Base-by-base conservation (phyloP, 2,329 filamentous ascomycete genomes). In the Cryphonectria parasitica region DNA sequence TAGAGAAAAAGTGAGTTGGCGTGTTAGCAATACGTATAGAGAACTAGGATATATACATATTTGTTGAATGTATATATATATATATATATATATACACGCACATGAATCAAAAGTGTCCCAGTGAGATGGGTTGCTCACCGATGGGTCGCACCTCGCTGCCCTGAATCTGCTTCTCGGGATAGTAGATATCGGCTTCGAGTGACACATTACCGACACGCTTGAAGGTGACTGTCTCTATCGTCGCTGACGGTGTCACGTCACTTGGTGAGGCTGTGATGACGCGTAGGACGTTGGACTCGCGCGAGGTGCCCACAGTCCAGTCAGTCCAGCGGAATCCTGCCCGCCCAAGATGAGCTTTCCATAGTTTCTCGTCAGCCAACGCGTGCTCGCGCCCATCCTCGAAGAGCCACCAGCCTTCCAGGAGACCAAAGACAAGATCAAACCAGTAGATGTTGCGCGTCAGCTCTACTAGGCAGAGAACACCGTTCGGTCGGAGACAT, bases 361-460 rank as follows among this genome's bases (percentile, higher is more conserved):
- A 79, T 4, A 67, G 67, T 10, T 56, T 28, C 65, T 71, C 74
- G 6, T 64, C 60, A 8, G 68, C 72, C 10, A 78, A 65, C 2
- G 75, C 76, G 54, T 79, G 72, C 3, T 66, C 49, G 1, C 78
- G 72, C 0, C 76, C 77, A 43, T 80, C 79, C 2, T 77, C 69
- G 10, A 77, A 78, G 0, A 76, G 66, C 79, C 79, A 80, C 80
- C 80, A 81, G 0, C 80, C 80, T 10, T 81, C 79, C 0, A 82
- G 69, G 5, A 80, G 70, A 1, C 79, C 80, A 64, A 77, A 79
- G 1, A 79, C 74, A 0, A 80, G 34, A 61, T 81, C 78, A 19
- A 79, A 72, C 76, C 77, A 79, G 39, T 66, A 74, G 0, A 79
- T 43, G 1, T 68, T 70, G 10, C 69, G 64, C 0, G 78, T 80